Percentiles rank a stretch among this genome's conserved stretches.
These are phyloP conservation scores for Cydonia oblonga DNA, from an alignment of 331 rosid species.

Conservation along the genomic window DNA sequence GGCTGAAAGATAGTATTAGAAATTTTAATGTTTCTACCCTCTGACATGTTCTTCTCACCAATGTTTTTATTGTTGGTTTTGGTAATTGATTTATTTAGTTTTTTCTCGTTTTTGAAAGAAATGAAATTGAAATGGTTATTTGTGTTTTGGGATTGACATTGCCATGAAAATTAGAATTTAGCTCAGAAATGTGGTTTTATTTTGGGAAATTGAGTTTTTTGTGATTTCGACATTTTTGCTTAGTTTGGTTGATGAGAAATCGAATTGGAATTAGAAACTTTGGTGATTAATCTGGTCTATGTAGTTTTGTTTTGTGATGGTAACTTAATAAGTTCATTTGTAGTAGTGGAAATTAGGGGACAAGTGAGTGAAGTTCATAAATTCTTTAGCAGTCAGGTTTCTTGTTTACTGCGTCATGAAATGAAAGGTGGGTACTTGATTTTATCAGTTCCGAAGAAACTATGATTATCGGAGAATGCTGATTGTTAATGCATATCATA, in stretches of 20 bases:
- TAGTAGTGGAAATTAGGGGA: neutral
- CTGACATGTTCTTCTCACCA: too few relatives aligned
- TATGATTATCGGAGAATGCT: neutral
- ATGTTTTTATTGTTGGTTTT: neutral
- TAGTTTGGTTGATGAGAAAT: constrained; percentile 2
- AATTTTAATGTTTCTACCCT: too few relatives aligned
- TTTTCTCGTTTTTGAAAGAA: neutral
- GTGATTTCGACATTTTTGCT: neutral
- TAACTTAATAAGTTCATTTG: neutral
- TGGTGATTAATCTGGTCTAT: neutral
- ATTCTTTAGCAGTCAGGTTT: neutral
- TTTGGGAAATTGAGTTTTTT: neutral
- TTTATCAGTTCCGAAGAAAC: neutral
- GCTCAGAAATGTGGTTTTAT: neutral
- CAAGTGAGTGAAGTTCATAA: neutral
- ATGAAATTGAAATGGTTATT: neutral
- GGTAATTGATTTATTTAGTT: neutral
- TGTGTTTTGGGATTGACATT: neutral
- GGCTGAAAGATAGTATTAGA: too few relatives aligned
- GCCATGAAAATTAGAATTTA: too few relatives aligned
- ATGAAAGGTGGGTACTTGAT: neutral
- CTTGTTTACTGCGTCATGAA: neutral
- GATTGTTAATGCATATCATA: neutral
- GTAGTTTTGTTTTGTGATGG: neutral
- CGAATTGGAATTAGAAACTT: neutral